Percentiles rank a stretch among this genome's conserved stretches.
Evolutionary conservation across 805 yeast species (phyloP).

Genomic region (Saturnispora serradocipensis): DNA sequence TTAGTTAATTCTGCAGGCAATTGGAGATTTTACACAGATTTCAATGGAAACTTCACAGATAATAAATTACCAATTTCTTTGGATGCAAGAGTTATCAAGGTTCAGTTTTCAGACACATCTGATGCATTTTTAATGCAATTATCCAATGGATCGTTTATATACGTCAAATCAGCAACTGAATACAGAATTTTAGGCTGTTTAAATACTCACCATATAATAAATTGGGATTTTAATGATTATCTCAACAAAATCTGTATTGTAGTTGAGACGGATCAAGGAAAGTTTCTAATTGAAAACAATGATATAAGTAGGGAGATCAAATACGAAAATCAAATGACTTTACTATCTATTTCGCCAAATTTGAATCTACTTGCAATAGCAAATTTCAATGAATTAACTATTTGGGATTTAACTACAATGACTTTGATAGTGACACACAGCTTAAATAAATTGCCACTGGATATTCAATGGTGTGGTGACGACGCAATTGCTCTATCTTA

Average conservation of each 20-base stretch:
- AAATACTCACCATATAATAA: not conserved
- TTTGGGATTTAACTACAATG: constrained; percentile 1
- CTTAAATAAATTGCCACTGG: not conserved
- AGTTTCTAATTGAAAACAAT: not conserved
- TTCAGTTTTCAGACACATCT: constrained; percentile 29
- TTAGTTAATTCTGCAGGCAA: constrained; percentile 45
- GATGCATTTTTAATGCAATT: constrained; percentile 38
- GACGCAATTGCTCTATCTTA: constrained; percentile 62
- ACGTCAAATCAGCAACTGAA: constrained; percentile 19
- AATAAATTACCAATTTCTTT: constrained; percentile 24
- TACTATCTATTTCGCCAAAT: constrained; percentile 8
- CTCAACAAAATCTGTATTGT: not conserved
- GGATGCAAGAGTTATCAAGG: not conserved
- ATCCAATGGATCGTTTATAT: constrained; percentile 32
- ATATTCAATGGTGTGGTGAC: constrained; percentile 75
- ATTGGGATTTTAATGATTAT: constrained; percentile 3
- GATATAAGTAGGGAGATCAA: not conserved
- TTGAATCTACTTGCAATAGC: constrained; percentile 6
- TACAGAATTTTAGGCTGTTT: not conserved
- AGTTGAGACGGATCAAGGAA: not conserved
- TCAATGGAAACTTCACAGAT: constrained; percentile 59
- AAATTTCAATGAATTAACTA: not conserved
- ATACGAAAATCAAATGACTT: not conserved
- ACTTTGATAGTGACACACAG: constrained; percentile 2
- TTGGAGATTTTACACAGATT: constrained; percentile 52